These are phyloP conservation scores for Tetradesmus lagerheimii DNA, from an alignment of 139 green algal species.

Conservation along the genomic window DNA sequence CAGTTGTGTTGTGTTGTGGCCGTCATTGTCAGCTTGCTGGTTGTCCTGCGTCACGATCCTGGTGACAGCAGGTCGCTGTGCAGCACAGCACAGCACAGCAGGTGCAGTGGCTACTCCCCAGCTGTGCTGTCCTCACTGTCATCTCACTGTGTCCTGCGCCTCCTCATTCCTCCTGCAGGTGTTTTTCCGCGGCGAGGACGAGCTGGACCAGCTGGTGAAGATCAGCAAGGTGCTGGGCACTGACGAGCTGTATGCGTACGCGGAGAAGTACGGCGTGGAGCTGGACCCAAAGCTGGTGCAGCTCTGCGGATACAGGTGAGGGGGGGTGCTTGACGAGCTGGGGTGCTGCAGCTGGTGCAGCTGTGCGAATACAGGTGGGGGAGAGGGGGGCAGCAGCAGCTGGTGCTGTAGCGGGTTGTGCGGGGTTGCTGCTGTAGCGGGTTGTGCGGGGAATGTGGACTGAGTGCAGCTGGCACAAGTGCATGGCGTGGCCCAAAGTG, in stretches of 20 bases:
- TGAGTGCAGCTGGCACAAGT: no score
- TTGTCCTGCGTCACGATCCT: no score
- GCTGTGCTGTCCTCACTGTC: no score
- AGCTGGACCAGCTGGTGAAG: conserved; percentile 99
- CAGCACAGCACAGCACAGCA: background rate
- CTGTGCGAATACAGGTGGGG: conserved; percentile 69
- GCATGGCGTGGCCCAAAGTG: conserved; percentile 45
- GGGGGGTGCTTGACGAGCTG: no score
- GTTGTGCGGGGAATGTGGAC: no score
- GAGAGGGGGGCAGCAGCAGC: no score
- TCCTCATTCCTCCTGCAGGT: conserved; percentile 37
- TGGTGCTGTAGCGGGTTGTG: no score
- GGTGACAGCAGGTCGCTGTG: no score
- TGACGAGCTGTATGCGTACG: conserved; percentile 76
- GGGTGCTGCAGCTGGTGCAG: conserved; percentile 89
- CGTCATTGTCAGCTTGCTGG: no score
- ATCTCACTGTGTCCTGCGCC: background rate
- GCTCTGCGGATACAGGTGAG: conserved; percentile 71
- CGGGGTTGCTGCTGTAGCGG: conserved; percentile 10
- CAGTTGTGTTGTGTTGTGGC: no score
- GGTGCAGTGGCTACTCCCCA: no score
- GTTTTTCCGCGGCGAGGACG: conserved; percentile 93
- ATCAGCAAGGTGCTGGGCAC: conserved; percentile 96
- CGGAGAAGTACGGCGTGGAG: conserved; percentile 97
- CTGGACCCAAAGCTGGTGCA: conserved; percentile 93